phyloP scores from a whole-genome alignment of 257 asterid genomes.

The Solanum ossicruentum region DNA sequence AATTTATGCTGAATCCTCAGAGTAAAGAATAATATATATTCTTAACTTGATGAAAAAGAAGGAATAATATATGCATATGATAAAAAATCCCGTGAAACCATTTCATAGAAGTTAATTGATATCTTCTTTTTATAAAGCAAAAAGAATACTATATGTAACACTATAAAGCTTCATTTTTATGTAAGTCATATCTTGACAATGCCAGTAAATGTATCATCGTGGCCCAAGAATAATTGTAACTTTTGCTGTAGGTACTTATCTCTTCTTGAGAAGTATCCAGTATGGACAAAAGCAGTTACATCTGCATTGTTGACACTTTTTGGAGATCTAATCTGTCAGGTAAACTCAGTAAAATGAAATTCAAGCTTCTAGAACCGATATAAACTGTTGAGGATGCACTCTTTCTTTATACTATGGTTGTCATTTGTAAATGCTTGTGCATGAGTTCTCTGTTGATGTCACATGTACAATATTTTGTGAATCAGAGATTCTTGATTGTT shows the following conservation, averaged over 20 bases:
- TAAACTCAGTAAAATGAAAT: conserved; percentile 18
- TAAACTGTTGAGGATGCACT: neutral
- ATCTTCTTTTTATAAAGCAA: neutral
- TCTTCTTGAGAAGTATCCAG: conserved; percentile 77
- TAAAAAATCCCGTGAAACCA: neutral
- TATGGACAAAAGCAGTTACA: conserved; percentile 73
- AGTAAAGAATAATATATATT: neutral
- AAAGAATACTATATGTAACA: neutral
- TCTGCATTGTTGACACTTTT: conserved; percentile 60
- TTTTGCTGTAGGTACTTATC: conserved; percentile 61
- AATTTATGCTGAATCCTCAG: neutral
- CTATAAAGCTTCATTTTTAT: neutral
- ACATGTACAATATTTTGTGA: neutral
- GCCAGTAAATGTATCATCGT: neutral
- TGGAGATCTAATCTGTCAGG: conserved; percentile 91
- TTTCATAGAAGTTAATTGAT: too few relatives aligned
- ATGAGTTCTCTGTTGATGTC: neutral
- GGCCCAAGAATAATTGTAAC: neutral
- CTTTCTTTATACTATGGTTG: neutral
- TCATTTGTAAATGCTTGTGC: neutral
- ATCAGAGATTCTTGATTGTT: neutral
- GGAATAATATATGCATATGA: neutral
- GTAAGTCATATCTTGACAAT: neutral
- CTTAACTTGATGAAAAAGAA: neutral
- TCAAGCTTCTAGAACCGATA: neutral